Percentiles rank a stretch among this genome's conserved stretches.
Evolutionary conservation across 306 rosid species (phyloP).

Genomic region (Astragalus membranaceus): DNA sequence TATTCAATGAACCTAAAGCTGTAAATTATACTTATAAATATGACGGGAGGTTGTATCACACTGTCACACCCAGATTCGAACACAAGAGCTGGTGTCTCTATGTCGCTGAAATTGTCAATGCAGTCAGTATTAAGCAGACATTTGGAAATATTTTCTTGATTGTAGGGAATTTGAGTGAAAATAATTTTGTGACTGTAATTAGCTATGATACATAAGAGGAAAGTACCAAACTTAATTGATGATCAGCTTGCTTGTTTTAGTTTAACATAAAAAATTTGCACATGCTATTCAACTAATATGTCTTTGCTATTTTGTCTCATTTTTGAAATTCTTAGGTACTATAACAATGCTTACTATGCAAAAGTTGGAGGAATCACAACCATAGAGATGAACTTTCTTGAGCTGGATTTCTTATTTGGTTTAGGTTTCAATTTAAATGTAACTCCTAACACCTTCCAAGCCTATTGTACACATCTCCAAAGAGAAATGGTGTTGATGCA

Average conservation of each 20-base stretch:
- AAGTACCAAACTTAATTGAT: background rate
- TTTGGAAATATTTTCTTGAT: too few species aligned
- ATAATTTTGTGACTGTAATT: constrained; percentile 1
- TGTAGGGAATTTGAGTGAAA: too few species aligned
- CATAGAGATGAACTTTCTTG: constrained; percentile 86
- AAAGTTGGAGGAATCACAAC: constrained; percentile 97
- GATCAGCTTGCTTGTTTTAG: background rate
- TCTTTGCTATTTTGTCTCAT: background rate
- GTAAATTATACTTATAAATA: too few species aligned
- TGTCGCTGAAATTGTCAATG: too few species aligned
- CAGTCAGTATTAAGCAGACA: too few species aligned
- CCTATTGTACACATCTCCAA: constrained; percentile 62
- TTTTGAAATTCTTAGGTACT: constrained; percentile 47
- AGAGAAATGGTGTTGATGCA: constrained; percentile 67
- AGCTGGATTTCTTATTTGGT: constrained; percentile 86
- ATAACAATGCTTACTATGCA: constrained; percentile 96
- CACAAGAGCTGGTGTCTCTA: too few species aligned
- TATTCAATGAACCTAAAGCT: too few species aligned
- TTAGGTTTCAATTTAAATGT: constrained; percentile 81
- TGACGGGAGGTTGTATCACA: too few species aligned
- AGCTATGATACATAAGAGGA: background rate
- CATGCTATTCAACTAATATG: background rate
- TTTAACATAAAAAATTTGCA: background rate
- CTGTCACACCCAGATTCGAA: too few species aligned
- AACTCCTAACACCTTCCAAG: constrained; percentile 67